Conservation (phyloP, 805 yeast genomes). For the Vanderwaltozyma tropicalis region DNA sequence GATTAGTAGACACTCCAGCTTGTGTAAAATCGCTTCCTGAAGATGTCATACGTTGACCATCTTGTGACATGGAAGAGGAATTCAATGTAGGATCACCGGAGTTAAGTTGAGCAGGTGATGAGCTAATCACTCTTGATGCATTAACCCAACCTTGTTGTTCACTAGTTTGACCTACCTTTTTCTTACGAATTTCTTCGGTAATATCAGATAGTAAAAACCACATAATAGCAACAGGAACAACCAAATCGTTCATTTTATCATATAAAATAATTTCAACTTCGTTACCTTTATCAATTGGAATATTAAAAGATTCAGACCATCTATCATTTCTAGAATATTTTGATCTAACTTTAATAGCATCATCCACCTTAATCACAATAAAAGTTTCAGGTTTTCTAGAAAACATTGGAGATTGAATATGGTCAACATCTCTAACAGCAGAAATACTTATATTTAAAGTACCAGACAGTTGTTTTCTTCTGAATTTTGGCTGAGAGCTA, state of each 20-base stretch:
- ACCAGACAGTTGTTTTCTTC: conserved; percentile 81
- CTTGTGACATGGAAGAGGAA: not conserved
- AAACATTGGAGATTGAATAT: conserved; percentile 74
- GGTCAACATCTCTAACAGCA: conserved; percentile 83
- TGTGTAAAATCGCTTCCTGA: not conserved
- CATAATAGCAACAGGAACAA: conserved; percentile 80
- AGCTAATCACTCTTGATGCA: conserved; percentile 37
- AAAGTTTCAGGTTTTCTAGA: conserved; percentile 70
- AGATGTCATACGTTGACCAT: not conserved
- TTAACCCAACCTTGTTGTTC: conserved; percentile 80
- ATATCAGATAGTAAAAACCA: conserved; percentile 89
- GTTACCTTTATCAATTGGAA: conserved; percentile 81
- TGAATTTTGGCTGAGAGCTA: conserved; percentile 57
- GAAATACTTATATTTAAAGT: conserved; percentile 60
- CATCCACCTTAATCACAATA: conserved; percentile 77
- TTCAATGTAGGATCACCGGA: not conserved
- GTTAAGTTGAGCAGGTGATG: not conserved
- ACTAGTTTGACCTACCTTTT: conserved; percentile 64
- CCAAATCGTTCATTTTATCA: conserved; percentile 57
- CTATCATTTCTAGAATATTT: conserved; percentile 65
- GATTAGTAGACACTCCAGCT: not conserved
- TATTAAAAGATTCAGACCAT: conserved; percentile 72
- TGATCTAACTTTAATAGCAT: conserved; percentile 69
- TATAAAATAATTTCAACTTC: conserved; percentile 84
- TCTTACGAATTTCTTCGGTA: conserved; percentile 89